phyloP scores from a whole-genome alignment of 2,329 filamentous ascomycete species.

The Trichoderma sp. region DNA sequence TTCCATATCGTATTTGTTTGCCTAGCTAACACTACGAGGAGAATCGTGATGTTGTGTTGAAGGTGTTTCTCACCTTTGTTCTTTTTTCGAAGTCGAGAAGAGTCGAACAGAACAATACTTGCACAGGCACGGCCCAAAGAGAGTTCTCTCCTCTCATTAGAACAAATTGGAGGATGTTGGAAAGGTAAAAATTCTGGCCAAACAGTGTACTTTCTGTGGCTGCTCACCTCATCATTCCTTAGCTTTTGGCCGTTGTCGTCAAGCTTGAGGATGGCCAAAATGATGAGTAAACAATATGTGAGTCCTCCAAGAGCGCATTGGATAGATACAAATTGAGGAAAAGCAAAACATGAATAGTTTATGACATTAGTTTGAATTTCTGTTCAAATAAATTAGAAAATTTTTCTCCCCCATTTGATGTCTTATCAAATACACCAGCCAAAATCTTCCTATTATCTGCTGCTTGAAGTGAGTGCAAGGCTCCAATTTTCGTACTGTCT shows the following conservation, averaged over 20 bases:
- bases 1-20: neutral
- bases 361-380: neutral
- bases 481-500: neutral
- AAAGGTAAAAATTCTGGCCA: neutral
- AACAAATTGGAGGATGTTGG: neutral
- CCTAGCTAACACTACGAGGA: neutral
- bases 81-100: neutral
- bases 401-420: neutral
- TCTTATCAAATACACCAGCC: neutral
- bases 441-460: neutral
- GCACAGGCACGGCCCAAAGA: neutral
- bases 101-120: neutral
- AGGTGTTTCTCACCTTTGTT: neutral
- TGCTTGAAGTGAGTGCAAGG: neutral
- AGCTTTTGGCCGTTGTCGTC: neutral
- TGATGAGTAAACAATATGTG: neutral
- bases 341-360: neutral
- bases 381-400: neutral
- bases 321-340: neutral
- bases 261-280: neutral
- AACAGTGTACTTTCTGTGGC: neutral
- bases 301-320: neutral
- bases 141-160: neutral
- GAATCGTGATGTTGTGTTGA: neutral
- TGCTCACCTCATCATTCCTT: neutral